Evolutionary conservation across 1,284 basidiomycete genomes (phyloP).

Genomic region (Austropuccinia psidii): DNA sequence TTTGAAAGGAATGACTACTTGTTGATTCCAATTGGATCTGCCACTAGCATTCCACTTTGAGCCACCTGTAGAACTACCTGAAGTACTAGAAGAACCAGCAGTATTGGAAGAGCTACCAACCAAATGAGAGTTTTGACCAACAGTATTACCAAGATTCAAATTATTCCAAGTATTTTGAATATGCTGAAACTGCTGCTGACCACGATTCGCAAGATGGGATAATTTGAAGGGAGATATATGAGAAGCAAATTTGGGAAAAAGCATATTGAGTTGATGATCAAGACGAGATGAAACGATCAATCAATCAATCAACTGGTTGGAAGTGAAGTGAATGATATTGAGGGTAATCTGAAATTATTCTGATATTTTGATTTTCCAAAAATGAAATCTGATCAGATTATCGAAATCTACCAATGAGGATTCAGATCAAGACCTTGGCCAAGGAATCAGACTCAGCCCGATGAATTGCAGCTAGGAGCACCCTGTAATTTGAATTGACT

Average conservation of each 20-base stretch:
- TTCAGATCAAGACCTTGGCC: too few relatives aligned
- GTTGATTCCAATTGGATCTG: constrained; percentile 34
- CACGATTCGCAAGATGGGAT: constrained; percentile 34
- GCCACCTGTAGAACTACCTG: constrained; percentile 20
- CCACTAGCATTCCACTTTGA: constrained; percentile 34
- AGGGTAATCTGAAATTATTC: too few relatives aligned
- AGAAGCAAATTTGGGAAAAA: constrained; percentile 24
- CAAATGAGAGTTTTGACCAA: constrained; percentile 18
- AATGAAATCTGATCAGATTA: too few relatives aligned
- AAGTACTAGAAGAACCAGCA: constrained; percentile 11
- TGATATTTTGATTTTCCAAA: too few relatives aligned
- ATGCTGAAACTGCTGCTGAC: constrained; percentile 26
- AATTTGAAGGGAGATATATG: constrained; percentile 36
- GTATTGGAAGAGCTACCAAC: background rate
- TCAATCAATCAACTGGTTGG: too few relatives aligned
- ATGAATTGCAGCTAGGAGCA: too few relatives aligned
- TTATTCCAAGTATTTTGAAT: constrained; percentile 27
- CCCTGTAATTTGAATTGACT: too few relatives aligned
- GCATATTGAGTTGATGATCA: too few relatives aligned
- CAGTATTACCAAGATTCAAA: constrained; percentile 22
- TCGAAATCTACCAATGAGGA: too few relatives aligned
- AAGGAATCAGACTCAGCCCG: too few relatives aligned
- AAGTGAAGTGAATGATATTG: too few relatives aligned
- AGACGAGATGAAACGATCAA: too few relatives aligned
- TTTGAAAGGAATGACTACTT: constrained; percentile 6